Percentiles rank a stretch among this genome's conserved stretches.
Evolutionary conservation across 805 yeast genomes (phyloP).

Genomic region (Candida manassasensis): DNA sequence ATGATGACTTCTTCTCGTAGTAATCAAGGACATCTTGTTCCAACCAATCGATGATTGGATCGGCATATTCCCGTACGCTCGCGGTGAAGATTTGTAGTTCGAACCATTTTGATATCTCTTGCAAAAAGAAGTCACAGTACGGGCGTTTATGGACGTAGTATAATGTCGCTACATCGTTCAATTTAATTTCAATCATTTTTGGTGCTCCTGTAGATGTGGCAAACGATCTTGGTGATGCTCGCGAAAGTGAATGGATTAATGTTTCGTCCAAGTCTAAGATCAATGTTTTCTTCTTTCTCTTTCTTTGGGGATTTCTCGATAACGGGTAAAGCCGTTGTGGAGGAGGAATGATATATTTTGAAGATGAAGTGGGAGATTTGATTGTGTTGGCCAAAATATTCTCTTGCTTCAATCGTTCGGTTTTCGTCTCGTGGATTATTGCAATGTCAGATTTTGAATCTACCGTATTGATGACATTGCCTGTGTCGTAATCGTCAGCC

Average conservation of each 20-base stretch:
- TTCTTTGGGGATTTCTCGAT: conserved; percentile 34
- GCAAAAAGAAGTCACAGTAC: conserved; percentile 77
- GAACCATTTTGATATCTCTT: conserved; percentile 80
- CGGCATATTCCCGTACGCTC: conserved; percentile 90
- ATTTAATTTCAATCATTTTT: conserved; percentile 74
- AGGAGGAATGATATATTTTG: conserved; percentile 42
- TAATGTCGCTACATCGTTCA: conserved; percentile 66
- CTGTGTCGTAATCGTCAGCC: conserved; percentile 8
- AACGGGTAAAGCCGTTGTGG: conserved; percentile 42
- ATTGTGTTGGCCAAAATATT: conserved; percentile 34
- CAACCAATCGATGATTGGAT: conserved; percentile 90
- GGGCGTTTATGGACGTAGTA: conserved; percentile 93
- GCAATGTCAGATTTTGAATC: conserved; percentile 7
- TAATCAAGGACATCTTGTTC: conserved; percentile 50
- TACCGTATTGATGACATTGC: neutral
- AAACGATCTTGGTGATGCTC: conserved; percentile 49
- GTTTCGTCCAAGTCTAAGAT: conserved; percentile 94
- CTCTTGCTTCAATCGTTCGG: conserved; percentile 38
- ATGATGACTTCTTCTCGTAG: conserved; percentile 5
- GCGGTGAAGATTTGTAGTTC: conserved; percentile 92
- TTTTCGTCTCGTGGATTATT: conserved; percentile 22
- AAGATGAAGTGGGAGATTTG: conserved; percentile 38
- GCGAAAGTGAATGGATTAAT: conserved; percentile 81
- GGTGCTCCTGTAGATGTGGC: conserved; percentile 32
- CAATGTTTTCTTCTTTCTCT: conserved; percentile 54